Conservation (phyloP, 2,329 filamentous ascomycete species). For the Fusarium sarcochroum region DNA sequence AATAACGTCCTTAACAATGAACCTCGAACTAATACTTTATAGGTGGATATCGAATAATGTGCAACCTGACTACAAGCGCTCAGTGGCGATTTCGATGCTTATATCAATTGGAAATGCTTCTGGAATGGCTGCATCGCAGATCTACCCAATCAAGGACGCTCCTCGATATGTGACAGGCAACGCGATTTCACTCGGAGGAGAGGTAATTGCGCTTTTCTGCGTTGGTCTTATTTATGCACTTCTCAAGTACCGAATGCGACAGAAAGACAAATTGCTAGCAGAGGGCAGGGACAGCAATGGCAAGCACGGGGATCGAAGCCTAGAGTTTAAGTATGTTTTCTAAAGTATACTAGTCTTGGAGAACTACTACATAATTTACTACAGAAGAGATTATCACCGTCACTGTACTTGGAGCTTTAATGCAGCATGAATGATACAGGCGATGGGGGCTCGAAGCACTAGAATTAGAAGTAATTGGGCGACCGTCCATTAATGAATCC, state of each 20-base stretch:
- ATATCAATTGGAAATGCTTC: conserved; percentile 64
- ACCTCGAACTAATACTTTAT: conserved; percentile 44
- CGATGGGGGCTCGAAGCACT: no score
- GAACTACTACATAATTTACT: no score
- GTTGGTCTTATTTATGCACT: conserved; percentile 47
- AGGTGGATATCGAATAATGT: conserved; percentile 65
- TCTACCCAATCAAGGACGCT: conserved; percentile 52
- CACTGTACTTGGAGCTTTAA: no score
- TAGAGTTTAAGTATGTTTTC: conserved; percentile 43
- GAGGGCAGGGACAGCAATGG: conserved; percentile 44
- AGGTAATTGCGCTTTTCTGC: conserved; percentile 44
- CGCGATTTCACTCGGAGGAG: conserved; percentile 48
- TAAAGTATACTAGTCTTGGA: conserved; percentile 33
- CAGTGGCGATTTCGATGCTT: conserved; percentile 61
- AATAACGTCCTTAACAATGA: no score
- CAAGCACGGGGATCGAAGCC: conserved; percentile 26
- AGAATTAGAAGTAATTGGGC: no score
- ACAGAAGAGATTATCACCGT: no score
- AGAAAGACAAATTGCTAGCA: conserved; percentile 44
- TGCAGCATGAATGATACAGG: no score
- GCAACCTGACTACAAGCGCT: conserved; percentile 63
- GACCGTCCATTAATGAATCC: no score
- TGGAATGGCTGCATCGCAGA: conserved; percentile 63
- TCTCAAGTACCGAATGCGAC: conserved; percentile 48
- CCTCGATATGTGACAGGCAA: conserved; percentile 51